These are phyloP conservation scores for Apiotrichum porosum DNA, from an alignment of 1,284 basidiomycete genomes.

Conservation along the genomic window DNA sequence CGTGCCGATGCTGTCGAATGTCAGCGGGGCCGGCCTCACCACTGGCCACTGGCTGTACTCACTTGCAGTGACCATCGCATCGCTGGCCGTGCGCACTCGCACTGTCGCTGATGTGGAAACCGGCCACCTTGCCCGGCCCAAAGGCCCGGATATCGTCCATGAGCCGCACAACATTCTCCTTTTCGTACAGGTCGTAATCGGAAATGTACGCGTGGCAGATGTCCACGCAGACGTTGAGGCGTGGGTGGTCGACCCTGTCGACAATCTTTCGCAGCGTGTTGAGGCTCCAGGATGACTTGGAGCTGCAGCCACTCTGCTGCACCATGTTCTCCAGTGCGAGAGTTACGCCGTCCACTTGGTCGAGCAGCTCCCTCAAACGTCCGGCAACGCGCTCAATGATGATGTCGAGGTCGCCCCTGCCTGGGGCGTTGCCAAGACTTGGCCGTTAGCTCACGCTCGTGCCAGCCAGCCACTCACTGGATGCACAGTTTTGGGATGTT, in stretches of 20 bases:
- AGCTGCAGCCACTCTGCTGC: not conserved
- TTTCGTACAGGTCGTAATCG: slow-evolving; percentile 4
- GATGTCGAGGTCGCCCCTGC: not conserved
- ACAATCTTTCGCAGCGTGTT: slow-evolving; percentile 1
- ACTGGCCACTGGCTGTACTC: not conserved
- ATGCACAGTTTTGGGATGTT: slow-evolving; percentile 8
- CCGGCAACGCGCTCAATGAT: slow-evolving; percentile 2
- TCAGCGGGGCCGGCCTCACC: not conserved
- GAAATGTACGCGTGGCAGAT: slow-evolving; percentile 17
- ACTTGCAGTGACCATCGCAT: slow-evolving; percentile 13
- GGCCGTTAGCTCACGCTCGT: no score
- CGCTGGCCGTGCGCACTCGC: not conserved
- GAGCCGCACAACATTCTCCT: not conserved
- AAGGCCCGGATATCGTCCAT: not conserved
- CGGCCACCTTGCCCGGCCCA: slow-evolving; percentile 2
- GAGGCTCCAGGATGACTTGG: slow-evolving; percentile 6
- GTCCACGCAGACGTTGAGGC: slow-evolving; percentile 10
- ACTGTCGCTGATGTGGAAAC: slow-evolving; percentile 13
- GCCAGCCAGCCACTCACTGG: slow-evolving; percentile 9
- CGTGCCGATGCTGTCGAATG: slow-evolving; percentile 7
- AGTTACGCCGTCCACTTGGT: not conserved
- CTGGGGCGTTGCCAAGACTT: not conserved
- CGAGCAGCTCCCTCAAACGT: not conserved
- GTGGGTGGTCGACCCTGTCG: slow-evolving; percentile 2
- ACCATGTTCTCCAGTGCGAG: slow-evolving; percentile 19